These are phyloP conservation scores for Clathrospora elynae DNA, from an alignment of 2,329 filamentous ascomycete species.

Conservation along the genomic window DNA sequence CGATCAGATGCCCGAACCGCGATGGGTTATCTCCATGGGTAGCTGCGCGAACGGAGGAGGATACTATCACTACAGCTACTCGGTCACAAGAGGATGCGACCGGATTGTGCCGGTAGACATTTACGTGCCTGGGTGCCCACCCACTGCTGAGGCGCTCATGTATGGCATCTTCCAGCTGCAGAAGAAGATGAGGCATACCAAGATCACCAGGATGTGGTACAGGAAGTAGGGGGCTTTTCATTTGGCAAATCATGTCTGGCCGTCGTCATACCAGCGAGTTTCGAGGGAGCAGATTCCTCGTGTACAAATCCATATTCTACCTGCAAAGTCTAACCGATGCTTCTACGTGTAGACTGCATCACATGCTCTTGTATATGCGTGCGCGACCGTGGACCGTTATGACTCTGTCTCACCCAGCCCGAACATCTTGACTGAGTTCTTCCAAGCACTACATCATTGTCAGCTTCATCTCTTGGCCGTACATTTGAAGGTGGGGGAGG, in stretches of 20 bases:
- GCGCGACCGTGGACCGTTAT: background rate
- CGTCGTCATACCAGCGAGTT: conserved; percentile 29
- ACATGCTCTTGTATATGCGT: conserved; percentile 2
- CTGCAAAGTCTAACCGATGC: conserved; percentile 10
- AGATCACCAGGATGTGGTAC: conserved; percentile 64
- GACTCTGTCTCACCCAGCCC: conserved; percentile 40
- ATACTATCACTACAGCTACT: conserved; percentile 88
- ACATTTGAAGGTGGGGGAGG: background rate
- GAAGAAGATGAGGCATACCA: conserved; percentile 72
- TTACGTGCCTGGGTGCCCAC: conserved; percentile 76
- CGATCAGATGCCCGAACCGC: conserved; percentile 92
- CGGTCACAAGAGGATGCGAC: conserved; percentile 76
- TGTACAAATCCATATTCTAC: conserved; percentile 22
- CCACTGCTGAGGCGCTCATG: conserved; percentile 60
- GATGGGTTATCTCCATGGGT: conserved; percentile 86
- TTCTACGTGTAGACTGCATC: background rate
- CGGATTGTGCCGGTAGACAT: conserved; percentile 82
- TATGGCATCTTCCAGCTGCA: conserved; percentile 75
- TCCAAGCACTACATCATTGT: conserved; percentile 40
- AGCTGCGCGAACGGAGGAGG: conserved; percentile 84
- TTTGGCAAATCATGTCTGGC: conserved; percentile 18
- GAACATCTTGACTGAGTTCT: conserved; percentile 49
- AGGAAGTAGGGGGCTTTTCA: conserved; percentile 51
- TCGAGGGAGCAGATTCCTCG: conserved; percentile 13
- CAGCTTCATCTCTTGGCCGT: background rate